phyloP scores from a whole-genome alignment of 352 stramenopile genomes.

The Phytopythium ostracodes region DNA sequence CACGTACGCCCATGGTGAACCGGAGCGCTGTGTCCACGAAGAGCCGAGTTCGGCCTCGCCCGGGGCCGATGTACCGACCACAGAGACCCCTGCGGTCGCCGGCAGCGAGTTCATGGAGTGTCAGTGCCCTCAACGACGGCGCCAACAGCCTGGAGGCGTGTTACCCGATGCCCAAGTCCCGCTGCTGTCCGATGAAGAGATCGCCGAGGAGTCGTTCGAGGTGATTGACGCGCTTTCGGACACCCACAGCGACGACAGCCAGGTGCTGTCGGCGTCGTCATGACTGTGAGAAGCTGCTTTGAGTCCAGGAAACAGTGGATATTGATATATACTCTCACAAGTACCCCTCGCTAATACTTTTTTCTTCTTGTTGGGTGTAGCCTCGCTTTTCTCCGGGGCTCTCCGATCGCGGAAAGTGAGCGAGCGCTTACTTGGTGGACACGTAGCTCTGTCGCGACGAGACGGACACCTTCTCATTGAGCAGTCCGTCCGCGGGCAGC shows the following conservation, averaged over 20 bases:
- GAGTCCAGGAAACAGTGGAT: background rate
- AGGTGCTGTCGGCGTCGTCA: slow-evolving; percentile 1
- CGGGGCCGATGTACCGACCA: background rate
- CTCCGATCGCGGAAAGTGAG: too few relatives aligned
- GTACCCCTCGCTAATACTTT: background rate
- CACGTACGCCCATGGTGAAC: slow-evolving; percentile 2
- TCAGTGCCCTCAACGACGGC: background rate
- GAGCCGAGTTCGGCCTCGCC: background rate
- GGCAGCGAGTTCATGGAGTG: slow-evolving; percentile 10
- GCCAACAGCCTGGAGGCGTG: background rate
- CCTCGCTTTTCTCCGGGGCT: background rate
- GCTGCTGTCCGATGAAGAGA: slow-evolving; percentile 4
- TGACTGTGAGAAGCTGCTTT: background rate
- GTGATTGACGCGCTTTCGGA: slow-evolving; percentile 1
- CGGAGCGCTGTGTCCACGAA: slow-evolving; percentile 6
- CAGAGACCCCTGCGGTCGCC: background rate
- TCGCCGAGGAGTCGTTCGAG: slow-evolving; percentile 3
- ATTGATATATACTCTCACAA: background rate
- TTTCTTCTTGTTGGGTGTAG: background rate
- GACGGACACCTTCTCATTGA: slow-evolving; percentile 18
- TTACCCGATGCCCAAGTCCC: slow-evolving; percentile 3
- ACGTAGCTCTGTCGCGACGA: slow-evolving; percentile 19
- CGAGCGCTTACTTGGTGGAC: slow-evolving; percentile 14
- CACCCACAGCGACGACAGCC: slow-evolving; percentile 3
- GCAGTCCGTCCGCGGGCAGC: slow-evolving; percentile 5